These are phyloP conservation scores for Apiospora marii DNA, from an alignment of 2,329 filamentous ascomycete species.

Conservation along the genomic window DNA sequence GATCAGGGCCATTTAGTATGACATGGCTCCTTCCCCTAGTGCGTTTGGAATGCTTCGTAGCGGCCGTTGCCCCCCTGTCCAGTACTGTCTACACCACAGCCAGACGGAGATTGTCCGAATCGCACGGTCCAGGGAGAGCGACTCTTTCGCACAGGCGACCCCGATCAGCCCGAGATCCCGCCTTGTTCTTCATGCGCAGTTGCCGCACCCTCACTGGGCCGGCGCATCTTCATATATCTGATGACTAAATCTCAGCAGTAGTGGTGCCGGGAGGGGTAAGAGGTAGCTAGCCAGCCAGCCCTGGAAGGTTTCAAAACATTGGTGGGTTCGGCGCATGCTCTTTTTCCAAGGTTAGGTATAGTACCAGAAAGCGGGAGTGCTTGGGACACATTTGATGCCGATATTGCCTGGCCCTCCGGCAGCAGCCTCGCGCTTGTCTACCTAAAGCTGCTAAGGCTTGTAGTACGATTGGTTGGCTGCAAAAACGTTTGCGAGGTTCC, in stretches of 20 bases:
- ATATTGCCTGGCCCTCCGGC: not conserved
- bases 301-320: slow-evolving; percentile 11
- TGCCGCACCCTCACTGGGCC: not conserved
- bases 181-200: slow-evolving; percentile 19
- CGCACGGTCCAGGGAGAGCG: slow-evolving; percentile 4
- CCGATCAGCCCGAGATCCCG: slow-evolving; percentile 16
- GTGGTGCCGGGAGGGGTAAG: slow-evolving; percentile 2
- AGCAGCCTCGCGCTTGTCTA: not conserved
- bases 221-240: slow-evolving; percentile 13
- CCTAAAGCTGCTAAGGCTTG: not conserved
- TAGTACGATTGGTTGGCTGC: not conserved
- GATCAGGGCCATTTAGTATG: not conserved
- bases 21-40: slow-evolving; percentile 14
- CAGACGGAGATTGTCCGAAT: slow-evolving; percentile 22
- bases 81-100: not conserved
- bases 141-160: slow-evolving; percentile 17
- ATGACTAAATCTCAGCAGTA: not conserved
- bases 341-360: slow-evolving; percentile 8
- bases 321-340: not conserved
- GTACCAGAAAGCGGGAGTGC: not conserved
- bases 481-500: not conserved
- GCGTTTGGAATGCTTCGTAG: slow-evolving; percentile 21
- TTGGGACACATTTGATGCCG: slow-evolving; percentile 8
- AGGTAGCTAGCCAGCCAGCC: not conserved
- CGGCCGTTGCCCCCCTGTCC: slow-evolving; percentile 10